Conservation (phyloP, 2,329 filamentous ascomycete genomes). For the Penicillium sp. region DNA sequence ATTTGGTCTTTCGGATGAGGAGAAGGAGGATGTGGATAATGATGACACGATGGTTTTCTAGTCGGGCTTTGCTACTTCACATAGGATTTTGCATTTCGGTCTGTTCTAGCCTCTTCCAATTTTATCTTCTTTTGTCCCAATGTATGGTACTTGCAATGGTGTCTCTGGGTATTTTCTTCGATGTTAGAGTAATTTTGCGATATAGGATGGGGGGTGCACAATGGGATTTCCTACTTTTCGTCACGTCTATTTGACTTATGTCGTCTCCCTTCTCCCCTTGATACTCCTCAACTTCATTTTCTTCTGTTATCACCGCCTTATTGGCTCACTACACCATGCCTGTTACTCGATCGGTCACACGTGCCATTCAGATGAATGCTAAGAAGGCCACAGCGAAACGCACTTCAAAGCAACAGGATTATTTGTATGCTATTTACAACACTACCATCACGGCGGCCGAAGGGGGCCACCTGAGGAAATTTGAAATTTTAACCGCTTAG, state of each 20-base stretch:
- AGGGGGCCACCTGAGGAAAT: too few species aligned
- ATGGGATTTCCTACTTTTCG: conserved; percentile 15
- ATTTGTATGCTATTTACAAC: too few species aligned
- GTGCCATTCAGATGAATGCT: too few species aligned
- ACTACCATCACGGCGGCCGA: too few species aligned
- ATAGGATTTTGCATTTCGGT: conserved; percentile 6
- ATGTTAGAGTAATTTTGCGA: conserved; percentile 14
- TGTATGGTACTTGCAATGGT: conserved; percentile 12
- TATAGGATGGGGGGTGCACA: conserved; percentile 15
- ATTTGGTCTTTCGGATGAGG: conserved; percentile 50
- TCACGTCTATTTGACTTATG: neutral
- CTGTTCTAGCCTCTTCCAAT: neutral
- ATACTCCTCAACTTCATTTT: too few species aligned
- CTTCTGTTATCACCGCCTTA: too few species aligned
- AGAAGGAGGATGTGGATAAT: conserved; percentile 27
- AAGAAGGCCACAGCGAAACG: too few species aligned
- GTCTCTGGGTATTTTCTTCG: conserved; percentile 10
- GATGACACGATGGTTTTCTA: conserved; percentile 38
- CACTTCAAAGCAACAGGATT: too few species aligned
- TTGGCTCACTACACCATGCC: too few species aligned
- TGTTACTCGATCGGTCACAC: too few species aligned
- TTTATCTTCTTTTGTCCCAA: conserved; percentile 6
- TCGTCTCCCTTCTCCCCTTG: too few species aligned
- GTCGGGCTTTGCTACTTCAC: conserved; percentile 11
- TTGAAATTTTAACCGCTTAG: too few species aligned